Conservation (phyloP, 495 filamentous ascomycete species). For the Aspergillus ostianus region DNA sequence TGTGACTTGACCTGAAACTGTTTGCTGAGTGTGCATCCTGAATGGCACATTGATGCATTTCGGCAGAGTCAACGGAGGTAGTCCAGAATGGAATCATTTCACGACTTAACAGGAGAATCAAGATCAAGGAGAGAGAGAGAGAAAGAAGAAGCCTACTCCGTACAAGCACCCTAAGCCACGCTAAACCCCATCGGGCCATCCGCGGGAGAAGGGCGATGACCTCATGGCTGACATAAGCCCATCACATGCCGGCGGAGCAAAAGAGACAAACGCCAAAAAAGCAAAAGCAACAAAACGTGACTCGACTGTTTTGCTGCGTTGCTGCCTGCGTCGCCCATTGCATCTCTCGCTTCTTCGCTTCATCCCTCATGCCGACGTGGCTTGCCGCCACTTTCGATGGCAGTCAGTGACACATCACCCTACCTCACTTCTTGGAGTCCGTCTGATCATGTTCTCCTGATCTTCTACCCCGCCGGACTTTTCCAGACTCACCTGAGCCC, state of each 20-base stretch:
- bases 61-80: too few relatives aligned
- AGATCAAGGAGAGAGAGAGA: background rate
- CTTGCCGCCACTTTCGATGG: background rate
- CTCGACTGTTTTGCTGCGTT: too few relatives aligned
- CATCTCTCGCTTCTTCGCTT: background rate
- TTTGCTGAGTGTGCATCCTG: too few relatives aligned
- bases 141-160: background rate
- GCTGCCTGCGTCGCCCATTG: background rate
- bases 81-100: too few relatives aligned
- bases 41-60: background rate
- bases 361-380: background rate
- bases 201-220: background rate
- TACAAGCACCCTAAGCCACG: too few relatives aligned
- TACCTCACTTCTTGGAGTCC: background rate
- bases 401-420: background rate
- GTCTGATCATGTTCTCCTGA: background rate
- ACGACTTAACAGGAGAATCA: background rate
- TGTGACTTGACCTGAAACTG: background rate
- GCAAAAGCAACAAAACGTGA: background rate
- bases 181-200: background rate
- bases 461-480: background rate
- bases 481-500: background rate
- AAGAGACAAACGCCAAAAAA: slow-evolving; percentile 2
- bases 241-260: background rate
- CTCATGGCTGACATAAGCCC: background rate